Evolutionary conservation across 1,139 yeast species (phyloP), one percentile per base, ranked within the genome.

Genomic region (Suhomyces guaymorum): DNA sequence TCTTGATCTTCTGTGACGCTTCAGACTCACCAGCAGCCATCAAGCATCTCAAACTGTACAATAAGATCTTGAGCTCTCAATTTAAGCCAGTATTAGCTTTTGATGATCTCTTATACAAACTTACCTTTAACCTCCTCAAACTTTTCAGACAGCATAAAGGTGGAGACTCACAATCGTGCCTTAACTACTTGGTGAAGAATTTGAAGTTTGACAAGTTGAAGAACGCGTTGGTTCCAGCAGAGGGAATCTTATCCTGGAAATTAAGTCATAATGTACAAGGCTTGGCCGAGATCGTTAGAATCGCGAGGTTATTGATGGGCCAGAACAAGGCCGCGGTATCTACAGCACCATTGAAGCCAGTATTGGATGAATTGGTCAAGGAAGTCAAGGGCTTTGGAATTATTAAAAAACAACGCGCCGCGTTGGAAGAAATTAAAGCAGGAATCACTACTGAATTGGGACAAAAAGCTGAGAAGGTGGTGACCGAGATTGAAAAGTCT

Each of bases 121-220:
- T 42, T 26, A 31, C 58, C 29, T 46, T 52, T 24, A 59, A 52
- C 33, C 30, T 62, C 7, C 45, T 59, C 32, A 61, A 57, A 32
- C 40, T 61, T 19, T 48, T 53, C 38, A 62, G 55, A 20, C 44
- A 40, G 25, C 32, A 41, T 30, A 48, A 30, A 31, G 32, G 26
- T 2, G 52, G 55, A 19, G 70, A 63, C 28, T 33, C 46, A 9
- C 57, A 60, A 16, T 54, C 67, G 7, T 42, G 54, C 26, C 39
- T 48, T 33, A 66, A 66, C 35, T 64, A 46, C 38, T 44, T 66
- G 33, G 40, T 44, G 15, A 66, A 66, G 35, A 64, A 63, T 39
- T 47, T 66, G 30, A 63, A 61, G 33, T 34, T 54, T 17, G 57
- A 52, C 4, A 61, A 60, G 35, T 37, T 62, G 12, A 47, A 48